Evolutionary conservation across 2,329 filamentous ascomycete species (phyloP), one percentile per base, ranked within the genome.

Genomic region (Hymenoscyphus repandus): DNA sequence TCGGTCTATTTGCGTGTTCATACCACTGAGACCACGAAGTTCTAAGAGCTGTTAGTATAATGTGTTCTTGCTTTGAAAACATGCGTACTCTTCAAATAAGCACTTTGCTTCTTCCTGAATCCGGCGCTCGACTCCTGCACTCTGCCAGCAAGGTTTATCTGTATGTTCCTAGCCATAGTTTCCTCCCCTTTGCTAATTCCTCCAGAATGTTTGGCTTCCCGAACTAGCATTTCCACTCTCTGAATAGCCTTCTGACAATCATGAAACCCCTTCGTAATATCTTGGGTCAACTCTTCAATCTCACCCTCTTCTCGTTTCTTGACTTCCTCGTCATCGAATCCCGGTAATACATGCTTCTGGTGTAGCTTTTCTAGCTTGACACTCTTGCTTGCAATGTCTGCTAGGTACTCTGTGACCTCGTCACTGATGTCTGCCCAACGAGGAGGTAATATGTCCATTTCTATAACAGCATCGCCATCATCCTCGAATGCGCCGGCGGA

Each of bases 101-200:
- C 86, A 66, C 91, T 92, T 74, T 99, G 93, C 74, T 96, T 97
- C 77, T 97, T 99, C 64, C 93, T 82, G 68, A 99, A 99, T 56
- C 80, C 78, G 30, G 93, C 87, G 72, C 91, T 96, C 43, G 90
- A 86, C 61, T 97, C 91, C 69, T 96, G 91, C 0, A 97, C 90
- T 55, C 89, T 79, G 1, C 88, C 78, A 0, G 93, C 93, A 36
- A 97, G 77, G 13, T 88, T 93, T 58, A 95, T 90, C 69, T 97
- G 91, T 52, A 99, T 88, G 66, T 99, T 99, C 71, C 83, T 86
- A 45, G 92, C 93, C 91, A 99, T 97, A 11, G 83, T 88, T 72
- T 96, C 90, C 68, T 99, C 93, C 33, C 89, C 90, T 60, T 79
- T 82, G 61, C 80, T 89, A 58, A 95, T 82, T 46, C 78, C 80